phyloP scores from a whole-genome alignment of 108 stramenopile genomes.

The Craspedostauros australis region DNA sequence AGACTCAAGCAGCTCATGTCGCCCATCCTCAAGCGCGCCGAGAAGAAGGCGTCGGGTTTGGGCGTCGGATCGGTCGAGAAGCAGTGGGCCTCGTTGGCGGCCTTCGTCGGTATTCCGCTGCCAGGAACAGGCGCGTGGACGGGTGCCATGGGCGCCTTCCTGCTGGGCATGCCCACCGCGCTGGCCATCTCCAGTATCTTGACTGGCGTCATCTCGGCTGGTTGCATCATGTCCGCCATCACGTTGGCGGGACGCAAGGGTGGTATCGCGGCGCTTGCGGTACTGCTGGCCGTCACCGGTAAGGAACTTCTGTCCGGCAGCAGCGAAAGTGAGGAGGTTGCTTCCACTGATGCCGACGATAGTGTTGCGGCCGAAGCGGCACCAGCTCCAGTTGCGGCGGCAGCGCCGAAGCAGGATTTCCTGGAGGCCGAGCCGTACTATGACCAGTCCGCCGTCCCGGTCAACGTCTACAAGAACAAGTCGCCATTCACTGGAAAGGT shows the following conservation, averaged over 20 bases:
- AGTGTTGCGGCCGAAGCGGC: conserved; percentile 69
- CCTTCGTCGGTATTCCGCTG: conserved; percentile 94
- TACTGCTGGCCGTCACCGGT: conserved; percentile 53
- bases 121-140: conserved; percentile 98
- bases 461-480: conserved; percentile 96
- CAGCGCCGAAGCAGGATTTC: conserved; percentile 85
- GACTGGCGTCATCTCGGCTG: conserved; percentile 87
- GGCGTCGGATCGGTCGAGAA: conserved; percentile 76
- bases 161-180: conserved; percentile 85
- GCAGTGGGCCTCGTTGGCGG: conserved; percentile 87
- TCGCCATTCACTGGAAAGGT: conserved; percentile 93
- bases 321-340: neutral
- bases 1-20: conserved; percentile 69
- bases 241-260: conserved; percentile 78
- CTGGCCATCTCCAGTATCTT: conserved; percentile 86
- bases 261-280: conserved; percentile 63
- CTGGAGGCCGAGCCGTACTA: conserved; percentile 91
- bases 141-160: conserved; percentile 92
- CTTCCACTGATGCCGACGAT: conserved; percentile 2
- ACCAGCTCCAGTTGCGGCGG: conserved; percentile 9
- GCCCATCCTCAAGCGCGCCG: conserved; percentile 74
- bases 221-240: conserved; percentile 83
- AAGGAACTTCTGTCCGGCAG: conserved; percentile 48
- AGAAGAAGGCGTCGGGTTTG: conserved; percentile 71
- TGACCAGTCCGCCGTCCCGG: conserved; percentile 83